Percentiles rank a stretch among this genome's conserved stretches.
Evolutionary conservation across 164 flowering plant species (phyloP).

Genomic region (Cinnamomum micranthum): DNA sequence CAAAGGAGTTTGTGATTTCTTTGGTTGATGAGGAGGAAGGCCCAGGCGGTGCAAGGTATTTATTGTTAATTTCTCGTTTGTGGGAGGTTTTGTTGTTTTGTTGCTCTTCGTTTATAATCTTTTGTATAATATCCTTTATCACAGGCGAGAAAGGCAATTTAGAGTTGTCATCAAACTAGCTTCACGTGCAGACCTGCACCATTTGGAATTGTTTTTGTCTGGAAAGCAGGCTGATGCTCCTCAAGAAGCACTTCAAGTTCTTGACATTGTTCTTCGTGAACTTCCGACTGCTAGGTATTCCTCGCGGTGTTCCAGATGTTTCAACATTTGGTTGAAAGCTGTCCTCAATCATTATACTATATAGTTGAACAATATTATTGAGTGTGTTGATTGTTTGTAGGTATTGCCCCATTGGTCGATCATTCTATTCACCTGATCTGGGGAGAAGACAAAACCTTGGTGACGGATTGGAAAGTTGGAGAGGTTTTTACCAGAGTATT

Average conservation of each 20-base stretch:
- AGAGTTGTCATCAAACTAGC: constrained; percentile 82
- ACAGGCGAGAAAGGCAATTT: constrained; percentile 73
- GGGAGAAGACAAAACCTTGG: constrained; percentile 37
- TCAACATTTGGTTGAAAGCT: no score
- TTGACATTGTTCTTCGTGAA: constrained; percentile 92
- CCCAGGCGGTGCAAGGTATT: constrained; percentile 60
- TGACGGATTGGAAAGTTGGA: constrained; percentile 71
- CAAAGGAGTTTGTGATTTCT: constrained; percentile 62
- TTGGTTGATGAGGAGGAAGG: constrained; percentile 85
- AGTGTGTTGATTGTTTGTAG: constrained; percentile 7
- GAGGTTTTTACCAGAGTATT: constrained; percentile 66
- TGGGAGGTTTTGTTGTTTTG: not conserved
- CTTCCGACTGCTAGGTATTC: constrained; percentile 64
- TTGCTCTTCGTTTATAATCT: not conserved
- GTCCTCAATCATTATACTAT: no score
- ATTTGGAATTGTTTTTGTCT: constrained; percentile 67
- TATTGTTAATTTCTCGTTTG: not conserved
- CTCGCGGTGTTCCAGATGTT: not conserved
- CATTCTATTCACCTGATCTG: constrained; percentile 36
- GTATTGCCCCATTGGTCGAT: constrained; percentile 55
- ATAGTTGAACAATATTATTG: no score
- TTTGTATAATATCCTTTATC: not conserved
- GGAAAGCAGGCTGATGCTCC: constrained; percentile 96
- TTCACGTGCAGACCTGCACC: constrained; percentile 89
- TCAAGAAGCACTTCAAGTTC: constrained; percentile 94